These are phyloP conservation scores for Fagopyrum esculentum DNA, from an alignment of 148 eudicot genomes.

Conservation along the genomic window DNA sequence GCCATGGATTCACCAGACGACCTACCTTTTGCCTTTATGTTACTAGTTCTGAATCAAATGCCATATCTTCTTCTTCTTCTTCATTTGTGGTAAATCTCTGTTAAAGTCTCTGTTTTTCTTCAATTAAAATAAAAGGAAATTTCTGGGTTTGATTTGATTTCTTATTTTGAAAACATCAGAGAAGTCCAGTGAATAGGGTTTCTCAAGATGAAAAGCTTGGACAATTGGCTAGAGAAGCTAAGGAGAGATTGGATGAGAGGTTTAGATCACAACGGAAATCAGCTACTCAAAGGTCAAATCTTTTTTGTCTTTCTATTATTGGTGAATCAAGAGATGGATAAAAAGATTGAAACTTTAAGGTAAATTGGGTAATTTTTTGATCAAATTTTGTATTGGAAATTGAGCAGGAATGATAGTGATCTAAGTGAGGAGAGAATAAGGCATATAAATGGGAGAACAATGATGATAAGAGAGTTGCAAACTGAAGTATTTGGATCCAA, in stretches of 20 bases:
- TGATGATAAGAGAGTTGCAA: conserved; percentile 21
- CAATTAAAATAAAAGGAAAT: background rate
- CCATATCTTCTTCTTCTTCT: conserved; percentile 17
- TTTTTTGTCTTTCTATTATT: too few relatives aligned
- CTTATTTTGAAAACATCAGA: conserved; percentile 15
- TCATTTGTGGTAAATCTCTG: background rate
- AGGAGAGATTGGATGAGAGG: conserved; percentile 48
- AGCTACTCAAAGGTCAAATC: conserved; percentile 23
- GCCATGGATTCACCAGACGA: conserved; percentile 24
- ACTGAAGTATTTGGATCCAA: conserved; percentile 34
- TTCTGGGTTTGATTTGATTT: conserved; percentile 5
- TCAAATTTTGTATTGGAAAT: background rate
- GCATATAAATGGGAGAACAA: conserved; percentile 13
- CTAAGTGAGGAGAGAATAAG: conserved; percentile 21
- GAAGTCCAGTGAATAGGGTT: conserved; percentile 18
- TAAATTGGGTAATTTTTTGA: background rate
- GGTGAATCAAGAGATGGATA: too few relatives aligned
- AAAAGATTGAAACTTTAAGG: background rate
- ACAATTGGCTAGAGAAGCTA: conserved; percentile 49
- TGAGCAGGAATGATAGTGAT: conserved; percentile 25
- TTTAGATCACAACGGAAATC: conserved; percentile 34
- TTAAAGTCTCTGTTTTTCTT: background rate
- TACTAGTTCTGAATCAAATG: conserved; percentile 25
- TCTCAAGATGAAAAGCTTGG: conserved; percentile 36
- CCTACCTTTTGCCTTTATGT: conserved; percentile 31